Evolutionary conservation across 225 moss, liverwort and hornwort genomes (phyloP).

Genomic region (Thuidium tamariscinum): DNA sequence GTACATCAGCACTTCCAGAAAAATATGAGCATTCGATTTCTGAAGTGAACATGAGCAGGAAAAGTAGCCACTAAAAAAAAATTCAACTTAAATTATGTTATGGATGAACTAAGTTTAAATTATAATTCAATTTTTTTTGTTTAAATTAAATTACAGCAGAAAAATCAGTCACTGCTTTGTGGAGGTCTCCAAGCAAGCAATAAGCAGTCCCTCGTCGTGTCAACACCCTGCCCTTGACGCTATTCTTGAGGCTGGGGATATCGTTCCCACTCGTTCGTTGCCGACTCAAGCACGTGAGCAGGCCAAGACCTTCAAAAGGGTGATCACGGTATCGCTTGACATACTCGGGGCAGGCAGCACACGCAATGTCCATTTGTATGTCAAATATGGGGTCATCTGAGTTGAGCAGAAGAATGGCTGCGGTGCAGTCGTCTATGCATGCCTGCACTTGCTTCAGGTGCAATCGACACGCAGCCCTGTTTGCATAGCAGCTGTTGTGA

Average conservation of each 20-base stretch:
- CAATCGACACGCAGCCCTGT: slow-evolving; percentile 43
- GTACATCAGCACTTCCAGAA: not conserved
- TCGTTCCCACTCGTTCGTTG: slow-evolving; percentile 23
- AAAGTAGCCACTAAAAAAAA: not conserved
- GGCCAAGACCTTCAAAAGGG: slow-evolving; percentile 27
- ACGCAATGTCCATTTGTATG: slow-evolving; percentile 29
- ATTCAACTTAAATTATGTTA: not conserved
- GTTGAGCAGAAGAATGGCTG: slow-evolving; percentile 15
- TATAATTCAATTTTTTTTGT: too few relatives aligned
- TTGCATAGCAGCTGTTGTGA: slow-evolving; percentile 28
- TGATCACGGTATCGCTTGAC: slow-evolving; percentile 25
- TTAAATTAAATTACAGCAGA: not conserved
- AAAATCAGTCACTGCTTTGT: slow-evolving; percentile 13
- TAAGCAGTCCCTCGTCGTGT: slow-evolving; percentile 34
- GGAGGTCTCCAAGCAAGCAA: slow-evolving; percentile 27
- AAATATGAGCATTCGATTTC: not conserved
- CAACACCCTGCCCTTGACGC: slow-evolving; percentile 12
- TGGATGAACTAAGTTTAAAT: not conserved
- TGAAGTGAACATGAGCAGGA: not conserved
- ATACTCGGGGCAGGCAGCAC: slow-evolving; percentile 14
- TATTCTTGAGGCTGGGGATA: slow-evolving; percentile 9
- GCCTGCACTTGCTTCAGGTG: slow-evolving; percentile 30
- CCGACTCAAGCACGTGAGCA: slow-evolving; percentile 27
- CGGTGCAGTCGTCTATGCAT: slow-evolving; percentile 42
- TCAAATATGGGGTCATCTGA: slow-evolving; percentile 29